Conservation (phyloP, 805 yeast genomes). For the Metschnikowia continentalis region DNA sequence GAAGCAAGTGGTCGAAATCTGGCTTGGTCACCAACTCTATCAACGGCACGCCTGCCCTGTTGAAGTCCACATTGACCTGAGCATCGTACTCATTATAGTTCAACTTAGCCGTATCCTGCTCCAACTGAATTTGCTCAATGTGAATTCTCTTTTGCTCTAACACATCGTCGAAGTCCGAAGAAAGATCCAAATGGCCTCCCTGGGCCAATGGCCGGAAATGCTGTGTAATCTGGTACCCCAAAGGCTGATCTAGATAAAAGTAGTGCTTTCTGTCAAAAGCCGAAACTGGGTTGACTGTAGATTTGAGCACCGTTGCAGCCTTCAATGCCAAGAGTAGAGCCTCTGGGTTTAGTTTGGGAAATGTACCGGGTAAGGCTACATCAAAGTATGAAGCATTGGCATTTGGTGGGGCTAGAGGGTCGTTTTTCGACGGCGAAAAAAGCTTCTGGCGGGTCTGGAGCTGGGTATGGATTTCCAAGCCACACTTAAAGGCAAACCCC, state of each 20-base stretch:
- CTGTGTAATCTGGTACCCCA: conserved; percentile 95
- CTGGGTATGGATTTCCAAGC: conserved; percentile 92
- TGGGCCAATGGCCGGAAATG: conserved; percentile 74
- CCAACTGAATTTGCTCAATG: conserved; percentile 81
- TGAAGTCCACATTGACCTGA: conserved; percentile 61
- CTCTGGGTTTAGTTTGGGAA: conserved; percentile 74
- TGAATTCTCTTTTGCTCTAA: conserved; percentile 41
- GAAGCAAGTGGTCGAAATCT: conserved; percentile 62
- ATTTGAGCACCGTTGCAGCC: conserved; percentile 67
- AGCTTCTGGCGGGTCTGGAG: conserved; percentile 68
- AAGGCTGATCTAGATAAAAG: conserved; percentile 93
- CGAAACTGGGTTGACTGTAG: conserved; percentile 51
- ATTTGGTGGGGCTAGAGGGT: conserved; percentile 49
- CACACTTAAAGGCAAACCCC: conserved; percentile 57
- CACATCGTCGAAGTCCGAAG: conserved; percentile 51
- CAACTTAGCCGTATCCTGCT: conserved; percentile 91
- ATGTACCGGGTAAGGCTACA: conserved; percentile 87
- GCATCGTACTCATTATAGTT: conserved; percentile 45
- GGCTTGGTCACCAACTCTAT: conserved; percentile 92
- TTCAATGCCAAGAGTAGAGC: conserved; percentile 67
- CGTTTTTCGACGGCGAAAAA: conserved; percentile 54
- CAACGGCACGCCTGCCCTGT: conserved; percentile 80
- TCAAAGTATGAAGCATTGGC: conserved; percentile 73
- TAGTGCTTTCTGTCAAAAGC: conserved; percentile 92
- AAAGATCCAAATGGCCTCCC: conserved; percentile 55